Conservation (phyloP, 2,329 filamentous ascomycete genomes). For the Lasiodiplodia sp. region DNA sequence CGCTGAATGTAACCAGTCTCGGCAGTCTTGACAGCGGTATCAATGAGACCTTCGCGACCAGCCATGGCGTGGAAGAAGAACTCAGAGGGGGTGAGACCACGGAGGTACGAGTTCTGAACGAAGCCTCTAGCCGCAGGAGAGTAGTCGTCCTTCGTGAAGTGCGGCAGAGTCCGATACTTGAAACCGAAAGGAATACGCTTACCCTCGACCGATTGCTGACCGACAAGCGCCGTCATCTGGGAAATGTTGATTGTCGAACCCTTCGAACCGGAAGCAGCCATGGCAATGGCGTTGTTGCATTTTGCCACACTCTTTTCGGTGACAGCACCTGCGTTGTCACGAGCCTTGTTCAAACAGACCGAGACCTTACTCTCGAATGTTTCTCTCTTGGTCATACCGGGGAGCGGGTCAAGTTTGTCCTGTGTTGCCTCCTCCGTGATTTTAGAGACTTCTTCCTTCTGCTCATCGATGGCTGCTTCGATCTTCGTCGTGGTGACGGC, state of each 20-base stretch:
- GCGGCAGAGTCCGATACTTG: conserved; percentile 95
- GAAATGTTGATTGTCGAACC: conserved; percentile 99
- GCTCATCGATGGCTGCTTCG: conserved; percentile 77
- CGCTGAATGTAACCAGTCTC: conserved; percentile 99
- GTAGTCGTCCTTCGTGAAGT: conserved; percentile 99
- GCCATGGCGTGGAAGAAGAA: conserved; percentile 99
- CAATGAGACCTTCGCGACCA: conserved; percentile 98
- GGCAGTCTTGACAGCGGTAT: conserved; percentile 98
- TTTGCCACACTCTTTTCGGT: conserved; percentile 94
- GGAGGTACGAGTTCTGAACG: conserved; percentile 97
- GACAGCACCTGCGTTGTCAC: conserved; percentile 93
- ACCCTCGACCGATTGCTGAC: conserved; percentile 97
- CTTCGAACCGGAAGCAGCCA: conserved; percentile 97
- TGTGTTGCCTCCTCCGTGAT: conserved; percentile 81
- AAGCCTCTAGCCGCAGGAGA: conserved; percentile 96
- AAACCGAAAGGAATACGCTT: conserved; percentile 99
- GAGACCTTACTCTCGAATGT: conserved; percentile 98
- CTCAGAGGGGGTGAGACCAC: conserved; percentile 91
- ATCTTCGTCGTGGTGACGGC: conserved; percentile 83
- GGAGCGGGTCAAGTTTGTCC: conserved; percentile 88
- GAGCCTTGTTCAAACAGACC: conserved; percentile 89
- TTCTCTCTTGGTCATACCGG: conserved; percentile 98
- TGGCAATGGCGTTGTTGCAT: conserved; percentile 94
- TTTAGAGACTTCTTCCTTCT: conserved; percentile 80
- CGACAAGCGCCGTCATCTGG: conserved; percentile 98